Percentiles rank a stretch among this genome's conserved stretches.
Evolutionary conservation across 768 basidiomycete species (phyloP).

Genomic region (Mycena pura): DNA sequence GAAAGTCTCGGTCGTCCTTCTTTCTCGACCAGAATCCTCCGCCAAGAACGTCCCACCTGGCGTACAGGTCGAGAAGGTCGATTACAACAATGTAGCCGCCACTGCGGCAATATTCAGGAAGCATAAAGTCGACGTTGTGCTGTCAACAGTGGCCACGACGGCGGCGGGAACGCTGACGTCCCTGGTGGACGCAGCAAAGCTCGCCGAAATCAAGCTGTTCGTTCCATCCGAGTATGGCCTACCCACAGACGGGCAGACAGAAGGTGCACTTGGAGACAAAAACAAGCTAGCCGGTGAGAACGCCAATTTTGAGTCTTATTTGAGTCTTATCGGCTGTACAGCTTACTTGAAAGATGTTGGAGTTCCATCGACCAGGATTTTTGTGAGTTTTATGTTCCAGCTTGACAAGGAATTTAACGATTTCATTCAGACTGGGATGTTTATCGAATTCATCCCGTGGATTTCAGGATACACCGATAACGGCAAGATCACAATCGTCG

Average conservation of each 20-base stretch:
- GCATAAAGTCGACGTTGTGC: conserved; percentile 40
- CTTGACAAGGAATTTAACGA: neutral
- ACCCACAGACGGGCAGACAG: conserved; percentile 39
- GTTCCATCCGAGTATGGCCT: conserved; percentile 47
- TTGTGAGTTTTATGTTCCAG: conserved; percentile 29
- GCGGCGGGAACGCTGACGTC: conserved; percentile 31
- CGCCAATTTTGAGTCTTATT: neutral
- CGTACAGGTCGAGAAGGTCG: conserved; percentile 32
- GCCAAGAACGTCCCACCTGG: conserved; percentile 19
- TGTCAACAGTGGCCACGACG: conserved; percentile 38
- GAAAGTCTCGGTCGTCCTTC: conserved; percentile 15
- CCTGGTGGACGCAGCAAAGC: conserved; percentile 42
- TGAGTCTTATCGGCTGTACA: conserved; percentile 2
- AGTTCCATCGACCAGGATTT: conserved; percentile 38
- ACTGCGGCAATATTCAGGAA: conserved; percentile 34
- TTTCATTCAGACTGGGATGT: conserved; percentile 36
- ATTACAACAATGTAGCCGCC: conserved; percentile 32
- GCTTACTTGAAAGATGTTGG: conserved; percentile 38
- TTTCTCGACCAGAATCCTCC: conserved; percentile 16
- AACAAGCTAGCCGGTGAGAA: conserved; percentile 38
- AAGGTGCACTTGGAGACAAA: conserved; percentile 33
- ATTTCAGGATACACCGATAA: conserved; percentile 32
- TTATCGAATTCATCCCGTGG: conserved; percentile 39
- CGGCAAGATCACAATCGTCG: conserved; percentile 38
- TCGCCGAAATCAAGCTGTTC: conserved; percentile 44